phyloP scores from a whole-genome alignment of 2,329 filamentous ascomycete genomes.

The Cladophialophora chaetospira region DNA sequence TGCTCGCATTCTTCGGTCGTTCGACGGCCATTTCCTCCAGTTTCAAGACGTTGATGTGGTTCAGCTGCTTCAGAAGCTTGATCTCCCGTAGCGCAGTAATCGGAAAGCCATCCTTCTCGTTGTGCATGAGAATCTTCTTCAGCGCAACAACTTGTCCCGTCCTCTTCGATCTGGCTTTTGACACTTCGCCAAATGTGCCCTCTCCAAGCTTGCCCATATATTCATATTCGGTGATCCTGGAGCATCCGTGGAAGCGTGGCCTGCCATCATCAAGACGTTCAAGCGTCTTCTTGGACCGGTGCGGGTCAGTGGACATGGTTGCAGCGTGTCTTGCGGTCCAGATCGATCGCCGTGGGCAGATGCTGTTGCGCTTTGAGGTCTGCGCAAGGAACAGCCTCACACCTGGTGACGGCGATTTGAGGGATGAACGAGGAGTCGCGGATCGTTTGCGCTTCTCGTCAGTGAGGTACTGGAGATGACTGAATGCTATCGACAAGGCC shows the following conservation, averaged over 20 bases:
- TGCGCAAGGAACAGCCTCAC: background rate
- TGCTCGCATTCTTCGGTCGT: conserved; percentile 69
- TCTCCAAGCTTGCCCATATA: conserved; percentile 68
- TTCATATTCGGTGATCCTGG: conserved; percentile 49
- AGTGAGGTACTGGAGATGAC: background rate
- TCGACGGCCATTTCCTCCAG: conserved; percentile 98
- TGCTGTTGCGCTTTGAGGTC: background rate
- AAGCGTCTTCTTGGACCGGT: conserved; percentile 35
- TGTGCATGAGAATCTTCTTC: conserved; percentile 99
- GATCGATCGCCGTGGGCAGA: background rate
- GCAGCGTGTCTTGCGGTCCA: background rate
- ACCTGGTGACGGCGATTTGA: background rate
- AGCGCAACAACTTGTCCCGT: conserved; percentile 77
- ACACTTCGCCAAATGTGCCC: conserved; percentile 92
- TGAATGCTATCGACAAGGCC: conserved; percentile 20
- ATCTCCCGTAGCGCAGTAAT: conserved; percentile 97
- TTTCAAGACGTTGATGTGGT: conserved; percentile 81
- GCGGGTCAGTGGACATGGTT: conserved; percentile 19
- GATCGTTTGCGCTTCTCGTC: background rate
- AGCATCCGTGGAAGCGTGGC: conserved; percentile 78
- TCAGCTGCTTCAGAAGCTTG: conserved; percentile 94
- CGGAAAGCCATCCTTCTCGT: conserved; percentile 99
- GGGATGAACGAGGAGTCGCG: background rate
- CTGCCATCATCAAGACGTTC: conserved; percentile 51
- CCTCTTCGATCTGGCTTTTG: conserved; percentile 78